Evolutionary conservation across 2,329 filamentous ascomycete genomes (phyloP).

Genomic region (Penicillium occitanis): DNA sequence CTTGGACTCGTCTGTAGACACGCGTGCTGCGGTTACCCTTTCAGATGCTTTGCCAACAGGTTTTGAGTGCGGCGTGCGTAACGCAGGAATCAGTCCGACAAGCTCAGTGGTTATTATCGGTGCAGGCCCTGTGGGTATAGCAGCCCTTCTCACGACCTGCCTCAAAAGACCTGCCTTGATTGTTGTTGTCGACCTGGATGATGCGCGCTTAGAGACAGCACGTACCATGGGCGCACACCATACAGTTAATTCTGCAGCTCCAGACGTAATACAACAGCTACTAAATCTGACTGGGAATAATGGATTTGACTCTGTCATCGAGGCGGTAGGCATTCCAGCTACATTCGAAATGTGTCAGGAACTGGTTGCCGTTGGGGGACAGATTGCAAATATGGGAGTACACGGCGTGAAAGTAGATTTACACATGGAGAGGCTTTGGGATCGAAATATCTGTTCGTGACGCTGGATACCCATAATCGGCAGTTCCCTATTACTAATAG

Average conservation of each 20-base stretch:
- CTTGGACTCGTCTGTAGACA: slow-evolving; percentile 45
- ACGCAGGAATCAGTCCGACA: slow-evolving; percentile 54
- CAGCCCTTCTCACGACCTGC: slow-evolving; percentile 54
- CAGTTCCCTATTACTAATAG: neutral
- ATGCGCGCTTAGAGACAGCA: slow-evolving; percentile 49
- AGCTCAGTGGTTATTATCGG: slow-evolving; percentile 57
- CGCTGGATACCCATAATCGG: neutral
- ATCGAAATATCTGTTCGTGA: slow-evolving; percentile 53
- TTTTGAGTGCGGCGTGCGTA: slow-evolving; percentile 55
- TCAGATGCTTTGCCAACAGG: slow-evolving; percentile 60
- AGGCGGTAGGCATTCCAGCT: slow-evolving; percentile 56
- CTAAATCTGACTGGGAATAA: slow-evolving; percentile 50
- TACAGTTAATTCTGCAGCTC: slow-evolving; percentile 42
- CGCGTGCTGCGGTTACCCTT: slow-evolving; percentile 47
- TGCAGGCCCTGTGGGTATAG: slow-evolving; percentile 57
- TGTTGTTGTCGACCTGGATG: slow-evolving; percentile 55
- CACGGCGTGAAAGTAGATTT: slow-evolving; percentile 56
- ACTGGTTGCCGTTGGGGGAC: slow-evolving; percentile 54
- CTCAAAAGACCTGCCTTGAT: slow-evolving; percentile 55
- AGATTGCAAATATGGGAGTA: slow-evolving; percentile 60
- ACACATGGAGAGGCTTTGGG: slow-evolving; percentile 56
- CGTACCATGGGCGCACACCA: slow-evolving; percentile 52
- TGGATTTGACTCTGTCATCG: slow-evolving; percentile 59
- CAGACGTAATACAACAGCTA: slow-evolving; percentile 41
- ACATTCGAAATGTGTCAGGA: slow-evolving; percentile 57